phyloP scores from a whole-genome alignment of 257 asterid genomes.

The Leptodermis oblonga region DNA sequence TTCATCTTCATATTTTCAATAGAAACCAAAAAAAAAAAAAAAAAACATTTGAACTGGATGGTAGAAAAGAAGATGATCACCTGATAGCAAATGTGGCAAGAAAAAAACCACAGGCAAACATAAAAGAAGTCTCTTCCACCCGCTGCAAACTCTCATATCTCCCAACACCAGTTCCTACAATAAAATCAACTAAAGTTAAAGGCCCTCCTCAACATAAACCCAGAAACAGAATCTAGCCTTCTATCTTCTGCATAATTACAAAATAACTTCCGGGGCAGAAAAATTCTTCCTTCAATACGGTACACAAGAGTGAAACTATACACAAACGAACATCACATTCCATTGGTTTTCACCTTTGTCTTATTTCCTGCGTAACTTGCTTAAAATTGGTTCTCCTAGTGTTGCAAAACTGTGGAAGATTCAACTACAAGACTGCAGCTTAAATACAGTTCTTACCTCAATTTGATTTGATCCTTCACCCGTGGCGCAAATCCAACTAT shows the following conservation, averaged over 20 bases:
- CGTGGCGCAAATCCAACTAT: not conserved
- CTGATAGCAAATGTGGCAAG: conserved; percentile 53
- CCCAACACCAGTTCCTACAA: not conserved
- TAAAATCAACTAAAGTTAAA: not conserved
- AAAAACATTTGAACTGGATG: not conserved
- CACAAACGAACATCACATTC: too few relatives aligned
- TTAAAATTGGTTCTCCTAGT: too few relatives aligned
- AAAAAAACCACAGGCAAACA: conserved; percentile 51
- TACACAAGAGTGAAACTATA: not conserved
- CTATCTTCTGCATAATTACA: not conserved
- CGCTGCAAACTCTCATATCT: conserved; percentile 45
- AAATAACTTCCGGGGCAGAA: not conserved
- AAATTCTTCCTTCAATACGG: not conserved
- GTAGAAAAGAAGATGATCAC: conserved; percentile 25
- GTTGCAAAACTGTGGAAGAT: not conserved
- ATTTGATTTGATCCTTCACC: not conserved
- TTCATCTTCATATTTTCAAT: not conserved
- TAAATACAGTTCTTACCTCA: not conserved
- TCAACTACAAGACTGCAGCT: not conserved
- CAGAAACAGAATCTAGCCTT: not conserved
- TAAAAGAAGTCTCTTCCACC: conserved; percentile 69
- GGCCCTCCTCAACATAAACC: not conserved
- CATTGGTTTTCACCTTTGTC: too few relatives aligned
- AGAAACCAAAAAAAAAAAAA: not conserved
- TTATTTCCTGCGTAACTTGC: too few relatives aligned